Base-by-base conservation (phyloP, 2,329 filamentous ascomycete genomes). In the Epichloe uncinata region DNA sequence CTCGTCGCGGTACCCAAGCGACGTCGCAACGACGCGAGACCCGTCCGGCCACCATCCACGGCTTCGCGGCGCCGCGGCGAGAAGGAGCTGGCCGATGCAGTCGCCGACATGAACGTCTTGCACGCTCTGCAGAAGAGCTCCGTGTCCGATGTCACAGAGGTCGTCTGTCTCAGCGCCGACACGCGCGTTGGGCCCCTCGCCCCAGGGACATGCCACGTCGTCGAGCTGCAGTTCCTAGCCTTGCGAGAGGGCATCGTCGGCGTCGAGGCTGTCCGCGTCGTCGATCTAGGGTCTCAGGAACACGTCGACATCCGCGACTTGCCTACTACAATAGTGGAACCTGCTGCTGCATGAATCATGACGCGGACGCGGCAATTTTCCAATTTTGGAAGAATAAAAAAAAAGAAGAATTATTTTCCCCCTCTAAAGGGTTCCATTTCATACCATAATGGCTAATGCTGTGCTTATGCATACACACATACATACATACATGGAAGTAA, bases 151-250 rank as follows among this genome's bases (percentile, higher is more conserved):
- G 69, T 73, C 9, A 75, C 81, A 2, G 83, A 88, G 55, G 67
- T 90, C 34, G 71, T 88, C n/a, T 88, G 83, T 58, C 69, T 90
- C 46, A 88, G 81, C 51, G 82, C 85, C 4, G 85, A 90, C 63
- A 78, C 83, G 22, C 73, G 84, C 34, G 77, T 90, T 33, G 86
- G 86, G 0, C 84, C 85, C 34, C 68, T 93, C 37, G 77, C 81
- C 26, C 79, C 86, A 0, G 79, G 79, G 2, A 81, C 84, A 8
- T 90, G 85, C 60, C 85, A 88, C 58, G 82, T 84, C 37, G 81
- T 79, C 1, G 83, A 87, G 62, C 63, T 91, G 56, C 78, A 79
- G 56, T 89, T 91, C 56, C 69, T 89, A 48, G 81, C 85, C 4
- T 67, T 89, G 48, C 69, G 70, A 48, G 72, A 77, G 45, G 87